Base-by-base conservation (phyloP, 1,284 basidiomycete species). In the Ganoderma meredithae region DNA sequence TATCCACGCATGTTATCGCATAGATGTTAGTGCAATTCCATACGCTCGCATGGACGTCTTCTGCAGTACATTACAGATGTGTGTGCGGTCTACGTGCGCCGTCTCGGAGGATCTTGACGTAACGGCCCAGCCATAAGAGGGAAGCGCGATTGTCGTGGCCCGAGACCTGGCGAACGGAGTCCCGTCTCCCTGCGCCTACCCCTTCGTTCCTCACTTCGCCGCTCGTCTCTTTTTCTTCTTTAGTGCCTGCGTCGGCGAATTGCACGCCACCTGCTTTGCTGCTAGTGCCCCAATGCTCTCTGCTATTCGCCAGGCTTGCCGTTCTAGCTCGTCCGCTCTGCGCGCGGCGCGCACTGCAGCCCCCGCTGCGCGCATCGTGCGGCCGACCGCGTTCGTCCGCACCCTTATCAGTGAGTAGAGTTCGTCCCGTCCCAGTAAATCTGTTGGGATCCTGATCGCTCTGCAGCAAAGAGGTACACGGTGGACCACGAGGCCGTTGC, bases 401-500 rank as follows among this genome's bases (percentile, higher is more conserved):
- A 82, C 81, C 13, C 75, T 83, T 59, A 75, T 82, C 70, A 82
- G 82, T 83, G 69, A 76, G 82, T 79, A 7, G 5, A 22, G 3
- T 8, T 25, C 19, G 43, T 22, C 10, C 44, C 43, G 19, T 40
- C 17, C 10, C 0, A 27, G 17, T 41, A 39, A 44, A n/a, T 19
- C 17, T 25, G 65, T 7, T 0, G 13, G 15, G 12, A 36, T 60
- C 9, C 31, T 61, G 43, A 68, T 59, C 40, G 60, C 53, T 44
- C 10, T 69, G 41, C 76, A 96, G 95, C 92, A 58, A 94, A 90
- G 81, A 87, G 86, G 74, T 98, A 91, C 83, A 96, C 97, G 2
- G 83, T 84, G 68, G 97, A 98, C 74, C 98, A 99, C 81, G 97
- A 99, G 83, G 90, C 92, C 76, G 88, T 99, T 69, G 81, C 85